phyloP scores from a whole-genome alignment of 2,329 filamentous ascomycete genomes.

The Trichoderma sp. region DNA sequence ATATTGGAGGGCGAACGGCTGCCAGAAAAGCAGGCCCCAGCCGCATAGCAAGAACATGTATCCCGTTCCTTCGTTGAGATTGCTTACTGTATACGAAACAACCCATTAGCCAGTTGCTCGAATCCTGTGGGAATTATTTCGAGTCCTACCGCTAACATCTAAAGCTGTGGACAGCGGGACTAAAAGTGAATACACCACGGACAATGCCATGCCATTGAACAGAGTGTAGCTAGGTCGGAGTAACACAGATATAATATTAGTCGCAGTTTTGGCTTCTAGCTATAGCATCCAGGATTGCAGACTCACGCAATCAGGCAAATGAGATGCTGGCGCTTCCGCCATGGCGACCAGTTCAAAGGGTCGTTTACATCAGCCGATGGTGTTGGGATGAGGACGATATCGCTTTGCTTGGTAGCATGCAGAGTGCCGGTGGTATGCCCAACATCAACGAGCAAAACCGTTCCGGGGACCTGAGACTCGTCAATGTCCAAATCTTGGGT shows the following conservation, averaged over 20 bases:
- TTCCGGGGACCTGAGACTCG: constrained; percentile 34
- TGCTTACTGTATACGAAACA: constrained; percentile 24
- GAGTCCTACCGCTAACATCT: constrained; percentile 27
- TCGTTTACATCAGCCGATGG: constrained; percentile 51
- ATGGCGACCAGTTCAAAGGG: constrained; percentile 48
- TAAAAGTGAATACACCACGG: constrained; percentile 39
- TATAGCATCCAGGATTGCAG: too few relatives aligned
- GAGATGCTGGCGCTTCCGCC: constrained; percentile 28
- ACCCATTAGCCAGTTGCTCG: not conserved
- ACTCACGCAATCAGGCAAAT: constrained; percentile 33
- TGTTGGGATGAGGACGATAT: constrained; percentile 50
- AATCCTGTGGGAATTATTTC: not conserved
- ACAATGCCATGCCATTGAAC: constrained; percentile 40
- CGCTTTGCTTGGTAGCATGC: constrained; percentile 33
- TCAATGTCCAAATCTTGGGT: constrained; percentile 1
- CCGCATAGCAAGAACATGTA: constrained; percentile 46
- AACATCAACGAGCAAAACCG: constrained; percentile 41
- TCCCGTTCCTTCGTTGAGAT: constrained; percentile 40
- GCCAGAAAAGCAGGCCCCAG: constrained; percentile 46
- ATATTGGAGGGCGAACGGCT: constrained; percentile 45
- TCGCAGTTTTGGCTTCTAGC: not conserved
- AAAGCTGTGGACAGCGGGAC: constrained; percentile 36
- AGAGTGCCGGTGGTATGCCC: constrained; percentile 32
- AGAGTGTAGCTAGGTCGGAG: constrained; percentile 33
- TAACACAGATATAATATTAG: not conserved